Evolutionary conservation across 352 stramenopile species (phyloP).

Genomic region (Globisporangium irregulare): DNA sequence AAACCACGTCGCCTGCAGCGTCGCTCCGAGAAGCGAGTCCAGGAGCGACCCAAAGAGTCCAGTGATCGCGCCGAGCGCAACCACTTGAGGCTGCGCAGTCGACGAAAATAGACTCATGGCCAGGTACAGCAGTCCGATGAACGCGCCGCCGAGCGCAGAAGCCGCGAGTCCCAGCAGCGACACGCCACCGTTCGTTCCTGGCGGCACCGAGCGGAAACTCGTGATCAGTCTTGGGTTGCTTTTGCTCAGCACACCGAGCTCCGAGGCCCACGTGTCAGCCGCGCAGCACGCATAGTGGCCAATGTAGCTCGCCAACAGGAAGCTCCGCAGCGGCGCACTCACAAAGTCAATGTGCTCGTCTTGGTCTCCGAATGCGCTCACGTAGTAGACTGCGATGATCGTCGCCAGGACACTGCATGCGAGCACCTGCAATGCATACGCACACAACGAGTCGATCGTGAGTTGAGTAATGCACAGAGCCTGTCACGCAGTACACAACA

Average conservation of each 20-base stretch:
- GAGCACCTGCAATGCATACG: slow-evolving; percentile 51
- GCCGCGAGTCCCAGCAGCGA: slow-evolving; percentile 77
- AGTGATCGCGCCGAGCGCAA: slow-evolving; percentile 50
- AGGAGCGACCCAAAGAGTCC: slow-evolving; percentile 76
- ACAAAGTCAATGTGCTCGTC: slow-evolving; percentile 40
- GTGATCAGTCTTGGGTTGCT: slow-evolving; percentile 86
- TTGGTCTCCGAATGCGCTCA: slow-evolving; percentile 36
- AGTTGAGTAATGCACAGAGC: neutral
- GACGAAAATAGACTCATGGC: slow-evolving; percentile 31
- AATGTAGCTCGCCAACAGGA: slow-evolving; percentile 76
- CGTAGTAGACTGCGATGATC: slow-evolving; percentile 56
- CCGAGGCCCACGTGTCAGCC: slow-evolving; percentile 94
- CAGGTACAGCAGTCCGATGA: slow-evolving; percentile 84
- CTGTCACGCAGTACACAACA: neutral
- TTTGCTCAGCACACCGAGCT: slow-evolving; percentile 90
- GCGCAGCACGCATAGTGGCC: slow-evolving; percentile 93
- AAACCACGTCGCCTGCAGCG: slow-evolving; percentile 76
- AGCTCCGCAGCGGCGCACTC: slow-evolving; percentile 28
- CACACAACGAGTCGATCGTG: neutral
- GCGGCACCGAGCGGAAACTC: slow-evolving; percentile 67
- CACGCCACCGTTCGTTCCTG: slow-evolving; percentile 94
- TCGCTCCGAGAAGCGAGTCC: slow-evolving; percentile 84
- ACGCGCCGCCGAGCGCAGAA: slow-evolving; percentile 79
- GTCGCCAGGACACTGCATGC: slow-evolving; percentile 69
- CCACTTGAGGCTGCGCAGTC: slow-evolving; percentile 42